Evolutionary conservation across 352 stramenopile species (phyloP), one percentile per base, ranked within the genome.

Genomic region (Pythium utonaiense): DNA sequence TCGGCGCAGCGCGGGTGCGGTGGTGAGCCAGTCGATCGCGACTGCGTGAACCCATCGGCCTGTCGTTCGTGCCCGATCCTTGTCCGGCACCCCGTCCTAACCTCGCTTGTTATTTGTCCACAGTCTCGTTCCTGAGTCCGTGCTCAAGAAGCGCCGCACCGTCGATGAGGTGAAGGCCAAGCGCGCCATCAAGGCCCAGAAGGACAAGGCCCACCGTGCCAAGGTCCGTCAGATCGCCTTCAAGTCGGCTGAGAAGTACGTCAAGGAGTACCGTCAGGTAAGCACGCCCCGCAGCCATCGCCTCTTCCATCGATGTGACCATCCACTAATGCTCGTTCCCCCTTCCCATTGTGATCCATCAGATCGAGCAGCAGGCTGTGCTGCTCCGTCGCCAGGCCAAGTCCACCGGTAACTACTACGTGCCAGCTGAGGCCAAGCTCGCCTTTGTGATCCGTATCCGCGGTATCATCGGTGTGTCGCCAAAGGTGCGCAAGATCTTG

Each of bases 371-470:
- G 70, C 86, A 94, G 66, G 92, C 84, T 47, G 86, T 99, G 66
- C 79, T 93, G 27, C 90, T 99, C 56, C 93, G 96, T 66, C 96
- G 97, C 64, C 89, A 98, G 73, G 97, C 97, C 67, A 99, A 99
- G 69, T 67, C 79, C 48, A 82, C 78, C 9, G 96, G 96, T 73
- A 97, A 98, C 83, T 98, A 98, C 80, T 99, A 91, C 80, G 96
- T 99, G 62, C 95, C 97, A 36, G 83, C 96, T 28, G 93, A 99
- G 82, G 92, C 96, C 61, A 99, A 99, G 89, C 77, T 99, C 60
- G 95, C 95, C 51, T 92, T 99, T 60, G 96, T 99, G 62, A 93
- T 99, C 67, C 96, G 97, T 75, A 99, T 99, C 71, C 94, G 97
- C 58, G 97, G 97, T 99, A 99, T 98, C 87, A 99, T 96, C 53